These are phyloP conservation scores for Cyberlindnera maritima DNA, from an alignment of 805 yeast species.

Conservation along the genomic window DNA sequence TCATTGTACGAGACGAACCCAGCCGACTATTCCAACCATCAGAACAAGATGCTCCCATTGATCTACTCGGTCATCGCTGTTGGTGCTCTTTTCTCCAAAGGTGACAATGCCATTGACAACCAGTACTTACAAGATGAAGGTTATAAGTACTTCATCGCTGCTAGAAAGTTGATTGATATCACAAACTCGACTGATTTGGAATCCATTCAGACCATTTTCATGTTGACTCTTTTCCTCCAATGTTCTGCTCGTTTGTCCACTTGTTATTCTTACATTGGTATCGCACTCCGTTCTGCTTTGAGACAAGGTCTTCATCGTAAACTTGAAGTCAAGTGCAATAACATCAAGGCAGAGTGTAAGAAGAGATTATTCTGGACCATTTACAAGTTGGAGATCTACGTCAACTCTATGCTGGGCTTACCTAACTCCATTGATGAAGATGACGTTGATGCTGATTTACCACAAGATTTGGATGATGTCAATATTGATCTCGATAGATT, in stretches of 20 bases:
- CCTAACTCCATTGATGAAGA: constrained; percentile 75
- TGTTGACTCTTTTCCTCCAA: constrained; percentile 83
- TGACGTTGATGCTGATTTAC: constrained; percentile 85
- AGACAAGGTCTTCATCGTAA: constrained; percentile 82
- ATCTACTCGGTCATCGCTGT: constrained; percentile 84
- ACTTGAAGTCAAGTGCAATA: constrained; percentile 43
- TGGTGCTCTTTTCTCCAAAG: constrained; percentile 69
- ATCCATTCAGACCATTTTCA: constrained; percentile 81
- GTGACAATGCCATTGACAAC: constrained; percentile 30
- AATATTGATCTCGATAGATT: constrained; percentile 41
- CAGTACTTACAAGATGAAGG: constrained; percentile 57
- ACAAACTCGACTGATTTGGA: constrained; percentile 81
- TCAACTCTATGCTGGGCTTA: constrained; percentile 83
- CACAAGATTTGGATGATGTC: constrained; percentile 82
- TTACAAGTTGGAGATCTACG: constrained; percentile 86
- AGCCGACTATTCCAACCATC: constrained; percentile 68
- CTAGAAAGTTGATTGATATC: constrained; percentile 79
- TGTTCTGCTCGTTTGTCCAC: constrained; percentile 88
- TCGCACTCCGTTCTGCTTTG: constrained; percentile 80
- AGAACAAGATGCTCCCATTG: constrained; percentile 76
- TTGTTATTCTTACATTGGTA: constrained; percentile 88
- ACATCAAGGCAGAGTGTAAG: constrained; percentile 80
- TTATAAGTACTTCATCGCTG: constrained; percentile 79
- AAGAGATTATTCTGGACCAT: constrained; percentile 87
- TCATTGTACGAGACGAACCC: constrained; percentile 78